Percentiles rank a stretch among this genome's conserved stretches.
Evolutionary conservation across 768 basidiomycete species (phyloP).

Genomic region (Rhizopogon sp.): DNA sequence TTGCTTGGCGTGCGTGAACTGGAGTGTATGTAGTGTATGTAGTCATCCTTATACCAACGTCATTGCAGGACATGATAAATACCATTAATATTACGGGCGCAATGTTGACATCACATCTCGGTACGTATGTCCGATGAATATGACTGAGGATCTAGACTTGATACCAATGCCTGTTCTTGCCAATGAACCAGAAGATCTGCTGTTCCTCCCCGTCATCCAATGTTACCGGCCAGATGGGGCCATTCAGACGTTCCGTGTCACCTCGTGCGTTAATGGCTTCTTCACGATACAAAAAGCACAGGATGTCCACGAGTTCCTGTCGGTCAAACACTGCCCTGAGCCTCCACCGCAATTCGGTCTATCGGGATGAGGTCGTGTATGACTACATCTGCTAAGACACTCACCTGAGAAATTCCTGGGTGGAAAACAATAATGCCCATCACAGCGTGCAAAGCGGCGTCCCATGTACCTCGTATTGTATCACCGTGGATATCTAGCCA

Average conservation of each 20-base stretch:
- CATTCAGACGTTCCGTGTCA: constrained; percentile 6
- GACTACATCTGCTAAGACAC: constrained; percentile 14
- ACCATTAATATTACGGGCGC: no score
- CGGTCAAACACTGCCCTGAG: constrained; percentile 69
- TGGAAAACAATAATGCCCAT: constrained; percentile 61
- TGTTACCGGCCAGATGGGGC: constrained; percentile 26
- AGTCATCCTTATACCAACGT: no score
- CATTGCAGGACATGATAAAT: no score
- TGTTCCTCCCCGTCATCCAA: constrained; percentile 51
- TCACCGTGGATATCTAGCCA: constrained; percentile 73
- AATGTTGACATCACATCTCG: no score
- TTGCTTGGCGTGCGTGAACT: no score
- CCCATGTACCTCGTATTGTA: constrained; percentile 61
- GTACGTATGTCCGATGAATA: no score
- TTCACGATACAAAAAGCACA: constrained; percentile 49
- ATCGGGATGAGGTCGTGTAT: constrained; percentile 4
- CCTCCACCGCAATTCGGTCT: constrained; percentile 72
- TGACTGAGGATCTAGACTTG: constrained; percentile 35
- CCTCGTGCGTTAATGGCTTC: constrained; percentile 38
- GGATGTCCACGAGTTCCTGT: constrained; percentile 64
- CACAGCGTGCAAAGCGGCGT: constrained; percentile 65
- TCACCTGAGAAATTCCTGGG: constrained; percentile 71
- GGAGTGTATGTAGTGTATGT: no score
- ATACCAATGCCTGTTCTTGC: constrained; percentile 60
- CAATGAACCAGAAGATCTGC: constrained; percentile 52